A percentile compares a stretch with the other conserved stretches of the same genome.
Conservation (phyloP, 371 early-diverging fungal genomes). For the Phascolomyces articulosus region DNA sequence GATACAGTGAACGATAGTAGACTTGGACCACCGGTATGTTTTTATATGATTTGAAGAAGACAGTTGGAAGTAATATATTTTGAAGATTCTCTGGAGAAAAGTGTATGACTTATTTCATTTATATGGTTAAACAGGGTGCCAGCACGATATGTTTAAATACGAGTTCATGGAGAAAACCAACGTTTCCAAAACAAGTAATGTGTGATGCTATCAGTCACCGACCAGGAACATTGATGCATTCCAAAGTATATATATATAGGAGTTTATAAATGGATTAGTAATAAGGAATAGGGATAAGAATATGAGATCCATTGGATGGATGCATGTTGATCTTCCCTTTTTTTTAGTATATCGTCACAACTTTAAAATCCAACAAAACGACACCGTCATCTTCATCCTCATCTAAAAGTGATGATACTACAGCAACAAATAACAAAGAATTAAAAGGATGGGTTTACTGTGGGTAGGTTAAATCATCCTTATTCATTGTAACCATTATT, state of each 20-base stretch:
- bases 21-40: constrained; percentile 38
- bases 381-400: constrained; percentile 1
- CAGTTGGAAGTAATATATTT: not conserved
- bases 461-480: constrained; percentile 28
- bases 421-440: not conserved
- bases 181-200: constrained; percentile 48
- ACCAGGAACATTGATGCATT: constrained; percentile 47
- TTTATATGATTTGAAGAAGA: too few relatives aligned
- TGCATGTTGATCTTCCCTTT: not conserved
- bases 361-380: constrained; percentile 7
- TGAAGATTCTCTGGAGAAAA: not conserved
- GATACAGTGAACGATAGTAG: constrained; percentile 35
- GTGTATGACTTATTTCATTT: too few relatives aligned
- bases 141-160: constrained; percentile 42
- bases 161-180: constrained; percentile 35
- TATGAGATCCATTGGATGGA: not conserved
- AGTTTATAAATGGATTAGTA: not conserved
- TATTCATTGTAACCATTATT: too few relatives aligned
- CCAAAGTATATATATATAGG: constrained; percentile 32
- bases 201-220: constrained; percentile 47
- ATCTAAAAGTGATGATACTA: not conserved
- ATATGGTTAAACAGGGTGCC: constrained; percentile 30
- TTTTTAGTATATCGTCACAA: constrained; percentile 45
- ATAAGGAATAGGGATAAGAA: too few relatives aligned
- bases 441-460: constrained; percentile 44